A percentile compares a stretch with the other conserved stretches of the same genome.
Conservation (phyloP, 1,284 basidiomycete species). For the Puccinia sorghi region DNA sequence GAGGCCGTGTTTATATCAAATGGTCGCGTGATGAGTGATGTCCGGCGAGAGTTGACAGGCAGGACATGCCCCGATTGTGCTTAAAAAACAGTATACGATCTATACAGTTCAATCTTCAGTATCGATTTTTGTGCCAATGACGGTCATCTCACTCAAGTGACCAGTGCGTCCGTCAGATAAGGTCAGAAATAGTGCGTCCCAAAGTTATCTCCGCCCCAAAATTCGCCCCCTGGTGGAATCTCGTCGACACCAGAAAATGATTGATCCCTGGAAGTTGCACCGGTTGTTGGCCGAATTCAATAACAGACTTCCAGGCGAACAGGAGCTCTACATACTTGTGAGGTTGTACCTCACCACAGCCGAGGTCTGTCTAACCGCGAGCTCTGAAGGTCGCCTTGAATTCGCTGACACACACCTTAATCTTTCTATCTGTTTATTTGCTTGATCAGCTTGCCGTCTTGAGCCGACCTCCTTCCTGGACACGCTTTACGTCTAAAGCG, state of each 20-base stretch:
- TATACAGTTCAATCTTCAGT: too few relatives aligned
- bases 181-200: too few relatives aligned
- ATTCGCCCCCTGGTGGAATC: not conserved
- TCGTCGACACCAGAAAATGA: not conserved
- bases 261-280: constrained; percentile 3
- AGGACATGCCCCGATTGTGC: too few relatives aligned
- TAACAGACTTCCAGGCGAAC: constrained; percentile 1
- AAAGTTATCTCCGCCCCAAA: too few relatives aligned
- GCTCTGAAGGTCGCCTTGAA: not conserved
- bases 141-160: too few relatives aligned
- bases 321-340: constrained; percentile 7
- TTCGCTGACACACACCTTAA: not conserved
- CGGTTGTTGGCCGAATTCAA: not conserved
- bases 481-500: too few relatives aligned
- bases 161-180: too few relatives aligned
- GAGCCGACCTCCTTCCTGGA: constrained; percentile 5
- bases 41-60: too few relatives aligned
- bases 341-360: not conserved
- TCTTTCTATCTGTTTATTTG: not conserved
- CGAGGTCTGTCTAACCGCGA: not conserved
- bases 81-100: too few relatives aligned
- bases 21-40: too few relatives aligned
- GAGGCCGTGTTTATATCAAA: too few relatives aligned
- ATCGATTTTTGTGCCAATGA: too few relatives aligned
- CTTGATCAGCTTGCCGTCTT: not conserved